Evolutionary conservation across 225 moss, liverwort and hornwort species (phyloP).

Genomic region (Climacium dendroides): DNA sequence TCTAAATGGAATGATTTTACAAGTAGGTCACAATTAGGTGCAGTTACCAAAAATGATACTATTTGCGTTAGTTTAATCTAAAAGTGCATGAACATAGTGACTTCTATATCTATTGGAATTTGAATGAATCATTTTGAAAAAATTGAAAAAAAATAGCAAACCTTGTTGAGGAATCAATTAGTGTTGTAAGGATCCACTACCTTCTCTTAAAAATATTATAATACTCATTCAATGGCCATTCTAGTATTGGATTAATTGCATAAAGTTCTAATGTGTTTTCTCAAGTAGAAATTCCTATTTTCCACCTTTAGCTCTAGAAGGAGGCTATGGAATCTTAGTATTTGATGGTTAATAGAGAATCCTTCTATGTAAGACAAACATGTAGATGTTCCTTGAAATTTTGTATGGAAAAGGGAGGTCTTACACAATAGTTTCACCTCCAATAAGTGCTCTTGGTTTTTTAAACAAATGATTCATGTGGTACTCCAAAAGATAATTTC

Average conservation of each 20-base stretch:
- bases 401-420: too few relatives aligned
- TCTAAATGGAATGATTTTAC: not conserved
- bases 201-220: not conserved
- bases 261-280: not conserved
- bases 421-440: too few relatives aligned
- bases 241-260: accelerated
- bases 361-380: too few relatives aligned
- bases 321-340: too few relatives aligned
- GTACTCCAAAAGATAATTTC: too few relatives aligned
- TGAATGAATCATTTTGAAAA: not conserved
- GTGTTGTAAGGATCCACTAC: not conserved
- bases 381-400: too few relatives aligned
- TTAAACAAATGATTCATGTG: too few relatives aligned
- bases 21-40: not conserved
- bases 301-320: too few relatives aligned
- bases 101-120: not conserved
- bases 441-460: too few relatives aligned
- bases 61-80: not conserved
- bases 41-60: not conserved
- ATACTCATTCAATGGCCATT: not conserved
- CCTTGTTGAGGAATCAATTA: not conserved
- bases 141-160: not conserved
- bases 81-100: not conserved
- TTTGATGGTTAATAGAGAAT: too few relatives aligned
- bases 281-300: accelerated